phyloP scores from a whole-genome alignment of 2,329 filamentous ascomycete genomes.

The Akanthomyces uredinophilus region DNA sequence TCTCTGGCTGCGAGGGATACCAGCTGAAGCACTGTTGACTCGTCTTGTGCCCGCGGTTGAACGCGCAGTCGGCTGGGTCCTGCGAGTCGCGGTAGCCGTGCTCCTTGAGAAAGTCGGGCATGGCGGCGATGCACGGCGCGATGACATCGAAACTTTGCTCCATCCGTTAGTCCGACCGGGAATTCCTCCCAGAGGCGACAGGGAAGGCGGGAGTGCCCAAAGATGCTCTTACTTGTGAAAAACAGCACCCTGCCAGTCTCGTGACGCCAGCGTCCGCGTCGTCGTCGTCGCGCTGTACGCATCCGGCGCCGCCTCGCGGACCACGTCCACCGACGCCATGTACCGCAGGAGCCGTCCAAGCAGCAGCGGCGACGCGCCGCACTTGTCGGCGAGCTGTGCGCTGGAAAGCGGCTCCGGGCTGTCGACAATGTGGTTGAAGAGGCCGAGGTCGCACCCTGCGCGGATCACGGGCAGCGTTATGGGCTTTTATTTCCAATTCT shows the following conservation, averaged over 20 bases:
- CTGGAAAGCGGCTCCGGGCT: background rate
- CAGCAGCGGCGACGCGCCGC: background rate
- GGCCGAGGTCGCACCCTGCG: background rate
- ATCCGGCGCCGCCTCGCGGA: background rate
- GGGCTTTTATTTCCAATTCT: background rate
- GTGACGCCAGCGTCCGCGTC: constrained; percentile 1
- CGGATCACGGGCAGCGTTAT: background rate
- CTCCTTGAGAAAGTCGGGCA: constrained; percentile 7
- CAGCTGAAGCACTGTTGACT: background rate
- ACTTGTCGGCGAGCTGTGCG: background rate
- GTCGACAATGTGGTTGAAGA: constrained; percentile 8
- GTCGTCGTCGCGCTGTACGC: constrained; percentile 1
- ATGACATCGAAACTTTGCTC: background rate
- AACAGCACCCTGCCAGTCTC: constrained; percentile 1
- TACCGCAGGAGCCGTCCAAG: background rate
- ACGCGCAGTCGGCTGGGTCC: constrained; percentile 2
- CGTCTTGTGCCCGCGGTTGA: background rate
- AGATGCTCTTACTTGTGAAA: background rate
- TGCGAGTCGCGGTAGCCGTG: background rate
- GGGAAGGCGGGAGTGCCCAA: background rate
- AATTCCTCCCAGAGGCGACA: too few species aligned
- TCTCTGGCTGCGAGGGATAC: background rate
- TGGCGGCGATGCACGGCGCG: background rate
- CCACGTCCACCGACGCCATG: background rate
- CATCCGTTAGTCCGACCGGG: too few species aligned